phyloP scores from a whole-genome alignment of 805 yeast genomes.

The Kurtzmaniella cleridarum region DNA sequence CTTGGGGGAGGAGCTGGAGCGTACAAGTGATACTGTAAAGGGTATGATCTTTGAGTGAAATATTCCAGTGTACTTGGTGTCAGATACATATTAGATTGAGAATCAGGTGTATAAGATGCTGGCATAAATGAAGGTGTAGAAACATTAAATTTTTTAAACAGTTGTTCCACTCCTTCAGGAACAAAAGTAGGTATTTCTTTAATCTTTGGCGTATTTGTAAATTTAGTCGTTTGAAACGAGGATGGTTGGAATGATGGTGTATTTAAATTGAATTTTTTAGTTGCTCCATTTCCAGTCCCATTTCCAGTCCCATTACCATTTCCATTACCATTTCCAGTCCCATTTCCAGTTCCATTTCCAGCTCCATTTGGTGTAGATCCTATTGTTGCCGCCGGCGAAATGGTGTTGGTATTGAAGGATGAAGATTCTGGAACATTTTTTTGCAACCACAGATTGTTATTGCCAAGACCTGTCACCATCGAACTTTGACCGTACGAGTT shows the following conservation, averaged over 20 bases:
- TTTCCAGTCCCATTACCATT: too few species aligned
- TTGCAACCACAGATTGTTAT: too few species aligned
- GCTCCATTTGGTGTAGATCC: slow-evolving; percentile 6
- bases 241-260: slow-evolving; percentile 41
- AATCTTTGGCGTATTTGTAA: slow-evolving; percentile 45
- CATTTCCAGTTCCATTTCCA: too few species aligned
- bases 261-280: slow-evolving; percentile 27
- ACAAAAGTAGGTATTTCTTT: slow-evolving; percentile 45
- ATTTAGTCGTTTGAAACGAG: slow-evolving; percentile 22
- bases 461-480: too few species aligned
- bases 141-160: slow-evolving; percentile 26
- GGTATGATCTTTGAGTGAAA: slow-evolving; percentile 24
- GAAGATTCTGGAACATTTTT: not conserved
- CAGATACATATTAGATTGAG: not conserved
- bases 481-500: too few species aligned
- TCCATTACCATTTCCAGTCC: slow-evolving; percentile 1
- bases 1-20: slow-evolving; percentile 87
- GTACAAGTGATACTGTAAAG: slow-evolving; percentile 78
- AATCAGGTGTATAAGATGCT: not conserved
- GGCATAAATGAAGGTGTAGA: slow-evolving; percentile 30
- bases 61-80: not conserved
- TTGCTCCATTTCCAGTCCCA: slow-evolving; percentile 1
- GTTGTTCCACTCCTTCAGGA: slow-evolving; percentile 25
- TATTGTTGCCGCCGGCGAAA: slow-evolving; percentile 5
- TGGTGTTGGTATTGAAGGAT: slow-evolving; percentile 4